These are phyloP conservation scores for Penicillium steckii DNA, from an alignment of 495 filamentous ascomycete species.

Conservation along the genomic window DNA sequence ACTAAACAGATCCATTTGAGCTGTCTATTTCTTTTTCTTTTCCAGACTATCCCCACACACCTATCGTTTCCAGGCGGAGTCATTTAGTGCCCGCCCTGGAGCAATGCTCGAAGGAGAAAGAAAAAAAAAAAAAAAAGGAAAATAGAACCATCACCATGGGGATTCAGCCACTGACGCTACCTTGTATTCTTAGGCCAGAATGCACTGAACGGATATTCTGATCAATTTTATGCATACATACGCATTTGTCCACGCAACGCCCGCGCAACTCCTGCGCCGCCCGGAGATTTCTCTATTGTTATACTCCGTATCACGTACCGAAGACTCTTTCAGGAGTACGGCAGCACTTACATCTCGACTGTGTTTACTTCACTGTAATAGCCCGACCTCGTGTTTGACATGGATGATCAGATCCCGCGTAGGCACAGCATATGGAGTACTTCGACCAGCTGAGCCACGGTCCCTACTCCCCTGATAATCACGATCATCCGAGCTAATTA, in stretches of 20 bases:
- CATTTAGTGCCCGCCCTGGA: not conserved
- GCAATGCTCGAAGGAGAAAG: not conserved
- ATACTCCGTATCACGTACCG: no score
- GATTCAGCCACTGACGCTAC: not conserved
- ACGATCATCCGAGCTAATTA: not conserved
- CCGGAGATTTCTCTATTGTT: not conserved
- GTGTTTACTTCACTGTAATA: no score
- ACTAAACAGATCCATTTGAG: no score
- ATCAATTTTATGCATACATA: not conserved
- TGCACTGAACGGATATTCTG: no score
- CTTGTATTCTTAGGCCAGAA: no score
- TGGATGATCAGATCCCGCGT: not conserved
- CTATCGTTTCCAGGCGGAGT: not conserved
- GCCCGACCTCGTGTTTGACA: not conserved
- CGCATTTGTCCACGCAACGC: not conserved
- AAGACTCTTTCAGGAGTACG: no score
- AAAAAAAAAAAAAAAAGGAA: not conserved
- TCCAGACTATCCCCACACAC: not conserved
- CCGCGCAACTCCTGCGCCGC: not conserved
- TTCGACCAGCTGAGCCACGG: not conserved
- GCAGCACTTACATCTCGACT: no score
- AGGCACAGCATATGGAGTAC: not conserved
- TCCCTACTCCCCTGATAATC: not conserved
- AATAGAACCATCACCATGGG: not conserved
- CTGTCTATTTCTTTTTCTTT: not conserved